Conservation (phyloP, 495 filamentous ascomycete species). For the Penicillium taxi region DNA sequence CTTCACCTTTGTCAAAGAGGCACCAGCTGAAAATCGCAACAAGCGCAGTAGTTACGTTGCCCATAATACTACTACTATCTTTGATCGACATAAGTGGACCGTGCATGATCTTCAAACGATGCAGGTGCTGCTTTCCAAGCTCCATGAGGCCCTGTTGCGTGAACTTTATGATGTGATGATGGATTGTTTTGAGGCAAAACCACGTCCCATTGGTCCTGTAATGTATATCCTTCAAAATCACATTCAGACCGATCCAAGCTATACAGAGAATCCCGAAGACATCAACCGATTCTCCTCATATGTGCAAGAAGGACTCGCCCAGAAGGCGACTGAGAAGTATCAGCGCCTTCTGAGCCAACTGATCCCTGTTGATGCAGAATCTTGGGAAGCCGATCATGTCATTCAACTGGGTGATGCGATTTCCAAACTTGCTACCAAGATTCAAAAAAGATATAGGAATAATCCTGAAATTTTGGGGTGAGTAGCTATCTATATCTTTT, state of each 20-base stretch:
- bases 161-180: constrained; percentile 82
- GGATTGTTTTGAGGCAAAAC: constrained; percentile 81
- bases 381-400: constrained; percentile 81
- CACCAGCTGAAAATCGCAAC: constrained; percentile 42
- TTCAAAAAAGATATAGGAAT: constrained; percentile 83
- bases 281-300: constrained; percentile 58
- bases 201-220: constrained; percentile 66
- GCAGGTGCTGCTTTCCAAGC: constrained; percentile 60
- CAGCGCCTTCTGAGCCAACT: constrained; percentile 60
- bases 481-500: constrained; percentile 9
- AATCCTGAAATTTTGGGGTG: constrained; percentile 85
- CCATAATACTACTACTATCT: constrained; percentile 42
- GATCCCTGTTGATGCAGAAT: constrained; percentile 63
- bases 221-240: constrained; percentile 80
- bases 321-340: constrained; percentile 68
- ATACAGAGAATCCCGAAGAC: constrained; percentile 60
- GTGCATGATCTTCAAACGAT: constrained; percentile 67
- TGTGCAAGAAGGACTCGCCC: constrained; percentile 61
- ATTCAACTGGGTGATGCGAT: constrained; percentile 81
- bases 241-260: constrained; percentile 69
- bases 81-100: constrained; percentile 66
- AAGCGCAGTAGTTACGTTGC: constrained; percentile 41
- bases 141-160: constrained; percentile 76
- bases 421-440: constrained; percentile 70
- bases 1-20: constrained; percentile 72